Evolutionary conservation across 305 asterid genomes (phyloP).

Genomic region (Fraxinus nigra): DNA sequence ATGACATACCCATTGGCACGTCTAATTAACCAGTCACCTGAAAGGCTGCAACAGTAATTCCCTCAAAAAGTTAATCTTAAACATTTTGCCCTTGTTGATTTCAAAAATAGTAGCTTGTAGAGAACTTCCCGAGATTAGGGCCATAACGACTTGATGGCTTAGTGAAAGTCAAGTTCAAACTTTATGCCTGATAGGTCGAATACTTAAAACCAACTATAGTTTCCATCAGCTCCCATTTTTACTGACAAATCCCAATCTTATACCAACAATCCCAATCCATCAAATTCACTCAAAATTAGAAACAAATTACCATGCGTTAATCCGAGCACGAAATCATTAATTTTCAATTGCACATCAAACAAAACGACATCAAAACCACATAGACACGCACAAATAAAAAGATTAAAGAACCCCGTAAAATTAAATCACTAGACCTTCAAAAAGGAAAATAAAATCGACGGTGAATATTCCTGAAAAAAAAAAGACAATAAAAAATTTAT

Average conservation of each 20-base stretch:
- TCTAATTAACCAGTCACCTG: not conserved
- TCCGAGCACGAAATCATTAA: not conserved
- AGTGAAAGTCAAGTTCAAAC: not conserved
- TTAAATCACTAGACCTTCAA: not conserved
- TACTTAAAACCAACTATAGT: not conserved
- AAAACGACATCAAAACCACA: constrained; percentile 2
- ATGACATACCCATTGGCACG: not conserved
- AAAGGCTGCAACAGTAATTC: not conserved
- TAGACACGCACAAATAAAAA: not conserved
- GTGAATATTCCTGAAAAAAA: not conserved
- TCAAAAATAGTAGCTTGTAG: not conserved
- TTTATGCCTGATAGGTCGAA: not conserved
- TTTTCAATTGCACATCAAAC: not conserved
- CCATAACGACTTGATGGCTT: not conserved
- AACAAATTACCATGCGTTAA: not conserved
- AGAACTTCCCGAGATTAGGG: not conserved
- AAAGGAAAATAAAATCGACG: not conserved
- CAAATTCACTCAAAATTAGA: not conserved
- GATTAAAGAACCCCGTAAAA: constrained; percentile 6
- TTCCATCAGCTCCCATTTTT: not conserved
- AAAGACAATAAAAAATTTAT: not conserved
- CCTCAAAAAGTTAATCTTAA: not conserved
- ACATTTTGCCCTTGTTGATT: not conserved
- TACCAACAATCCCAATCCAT: not conserved
- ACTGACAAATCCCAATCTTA: not conserved